Conservation (phyloP, 1,284 basidiomycete species). For the Peniophora sp. region DNA sequence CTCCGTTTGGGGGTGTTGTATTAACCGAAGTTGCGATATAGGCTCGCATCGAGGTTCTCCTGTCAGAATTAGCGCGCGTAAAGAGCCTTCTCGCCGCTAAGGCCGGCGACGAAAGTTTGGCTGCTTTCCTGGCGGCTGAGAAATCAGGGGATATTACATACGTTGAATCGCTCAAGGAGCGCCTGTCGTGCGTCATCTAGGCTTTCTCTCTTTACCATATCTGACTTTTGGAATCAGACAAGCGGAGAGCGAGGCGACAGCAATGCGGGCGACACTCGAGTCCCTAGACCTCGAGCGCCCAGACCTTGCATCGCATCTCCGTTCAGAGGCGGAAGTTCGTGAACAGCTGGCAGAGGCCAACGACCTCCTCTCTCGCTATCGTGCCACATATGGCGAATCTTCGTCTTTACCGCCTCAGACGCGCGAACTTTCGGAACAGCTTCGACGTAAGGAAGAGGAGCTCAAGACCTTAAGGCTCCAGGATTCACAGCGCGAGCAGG, state of each 20-base stretch:
- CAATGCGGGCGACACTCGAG: conserved; percentile 41
- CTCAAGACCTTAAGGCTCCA: conserved; percentile 49
- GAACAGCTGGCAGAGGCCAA: conserved; percentile 40
- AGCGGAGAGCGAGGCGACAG: conserved; percentile 44
- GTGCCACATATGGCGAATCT: conserved; percentile 53
- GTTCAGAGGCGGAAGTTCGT: conserved; percentile 45
- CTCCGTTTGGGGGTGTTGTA: conserved; percentile 11
- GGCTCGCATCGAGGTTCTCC: conserved; percentile 70
- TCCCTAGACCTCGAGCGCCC: conserved; percentile 37
- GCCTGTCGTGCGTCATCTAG: conserved; percentile 43
- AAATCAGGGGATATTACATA: conserved; percentile 52
- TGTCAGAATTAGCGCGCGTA: conserved; percentile 70
- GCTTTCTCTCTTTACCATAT: conserved; percentile 7
- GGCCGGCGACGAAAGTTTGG: conserved; percentile 63
- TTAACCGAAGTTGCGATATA: conserved; percentile 22
- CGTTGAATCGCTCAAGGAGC: conserved; percentile 52
- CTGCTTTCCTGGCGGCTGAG: conserved; percentile 62
- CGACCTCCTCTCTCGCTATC: conserved; percentile 51
- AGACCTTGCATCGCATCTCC: conserved; percentile 38
- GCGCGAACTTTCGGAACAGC: conserved; percentile 38
- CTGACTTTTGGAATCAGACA: conserved; percentile 26
- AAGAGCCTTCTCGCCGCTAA: conserved; percentile 75
- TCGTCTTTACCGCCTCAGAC: conserved; percentile 39
- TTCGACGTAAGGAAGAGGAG: conserved; percentile 61
- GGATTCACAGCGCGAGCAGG: conserved; percentile 49